phyloP scores from a whole-genome alignment of 1,139 yeast genomes.

The Blastobotrys serpentis region DNA sequence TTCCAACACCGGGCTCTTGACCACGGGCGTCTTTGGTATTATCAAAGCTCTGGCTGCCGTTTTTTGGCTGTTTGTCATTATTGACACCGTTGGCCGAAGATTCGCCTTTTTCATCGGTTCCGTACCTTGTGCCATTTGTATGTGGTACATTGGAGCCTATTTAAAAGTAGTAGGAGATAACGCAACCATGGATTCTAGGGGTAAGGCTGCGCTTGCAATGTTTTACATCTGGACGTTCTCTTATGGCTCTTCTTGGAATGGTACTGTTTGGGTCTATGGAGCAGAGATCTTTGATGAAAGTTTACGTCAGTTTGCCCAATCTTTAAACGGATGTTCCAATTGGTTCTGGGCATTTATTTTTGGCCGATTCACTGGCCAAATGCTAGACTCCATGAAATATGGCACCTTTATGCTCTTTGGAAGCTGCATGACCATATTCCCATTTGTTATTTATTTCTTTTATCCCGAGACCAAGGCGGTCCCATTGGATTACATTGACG shows the following conservation, averaged over 20 bases:
- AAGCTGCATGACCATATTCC: slow-evolving; percentile 20
- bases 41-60: slow-evolving; percentile 28
- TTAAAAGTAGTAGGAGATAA: slow-evolving; percentile 16
- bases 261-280: slow-evolving; percentile 67
- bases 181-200: slow-evolving; percentile 34
- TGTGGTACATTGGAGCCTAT: slow-evolving; percentile 17
- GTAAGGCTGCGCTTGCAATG: slow-evolving; percentile 60
- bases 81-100: slow-evolving; percentile 67
- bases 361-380: slow-evolving; percentile 61
- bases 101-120: slow-evolving; percentile 47
- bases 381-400: slow-evolving; percentile 69
- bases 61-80: slow-evolving; percentile 45
- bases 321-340: slow-evolving; percentile 71
- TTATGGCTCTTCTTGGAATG: slow-evolving; percentile 81
- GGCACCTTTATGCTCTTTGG: slow-evolving; percentile 32
- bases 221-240: slow-evolving; percentile 65
- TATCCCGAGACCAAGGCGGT: slow-evolving; percentile 73
- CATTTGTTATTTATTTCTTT: slow-evolving; percentile 59
- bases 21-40: slow-evolving; percentile 39
- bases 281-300: slow-evolving; percentile 69
- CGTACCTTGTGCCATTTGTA: slow-evolving; percentile 26
- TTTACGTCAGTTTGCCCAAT: slow-evolving; percentile 68
- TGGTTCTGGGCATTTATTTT: slow-evolving; percentile 77
- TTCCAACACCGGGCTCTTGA: slow-evolving; percentile 47
- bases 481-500: slow-evolving; percentile 70